Conservation (phyloP, 345 rosid species). For the Excoecaria agallocha region DNA sequence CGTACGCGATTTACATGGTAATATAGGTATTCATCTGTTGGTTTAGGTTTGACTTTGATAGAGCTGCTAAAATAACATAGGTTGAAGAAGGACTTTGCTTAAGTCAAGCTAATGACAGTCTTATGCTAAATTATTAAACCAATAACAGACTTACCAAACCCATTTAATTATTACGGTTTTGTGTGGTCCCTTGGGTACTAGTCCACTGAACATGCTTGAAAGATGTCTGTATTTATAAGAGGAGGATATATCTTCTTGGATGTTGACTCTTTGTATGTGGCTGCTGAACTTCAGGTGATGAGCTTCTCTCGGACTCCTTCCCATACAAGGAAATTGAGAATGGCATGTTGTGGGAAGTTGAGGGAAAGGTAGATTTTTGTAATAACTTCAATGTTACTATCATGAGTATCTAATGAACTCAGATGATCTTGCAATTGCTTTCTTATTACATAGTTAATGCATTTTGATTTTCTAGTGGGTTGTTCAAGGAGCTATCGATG, state of each 20-base stretch:
- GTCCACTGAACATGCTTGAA: not conserved
- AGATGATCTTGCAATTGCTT: not conserved
- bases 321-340: slow-evolving; percentile 75
- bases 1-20: not conserved
- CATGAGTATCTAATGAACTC: not conserved
- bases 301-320: slow-evolving; percentile 95
- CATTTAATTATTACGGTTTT: not conserved
- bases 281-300: slow-evolving; percentile 14
- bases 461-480: slow-evolving; percentile 58
- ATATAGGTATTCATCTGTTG: not conserved
- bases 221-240: not conserved
- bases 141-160: not conserved
- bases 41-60: not conserved
- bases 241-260: not conserved
- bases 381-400: not conserved
- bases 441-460: not conserved
- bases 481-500: slow-evolving; percentile 64
- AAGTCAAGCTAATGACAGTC: no score
- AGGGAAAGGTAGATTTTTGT: slow-evolving; percentile 63
- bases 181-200: not conserved
- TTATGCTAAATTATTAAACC: not conserved
- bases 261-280: not conserved
- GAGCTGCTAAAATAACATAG: not conserved
- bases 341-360: slow-evolving; percentile 85
- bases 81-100: not conserved